Conservation (phyloP, 345 rosid genomes). For the Clarkia xantiana region DNA sequence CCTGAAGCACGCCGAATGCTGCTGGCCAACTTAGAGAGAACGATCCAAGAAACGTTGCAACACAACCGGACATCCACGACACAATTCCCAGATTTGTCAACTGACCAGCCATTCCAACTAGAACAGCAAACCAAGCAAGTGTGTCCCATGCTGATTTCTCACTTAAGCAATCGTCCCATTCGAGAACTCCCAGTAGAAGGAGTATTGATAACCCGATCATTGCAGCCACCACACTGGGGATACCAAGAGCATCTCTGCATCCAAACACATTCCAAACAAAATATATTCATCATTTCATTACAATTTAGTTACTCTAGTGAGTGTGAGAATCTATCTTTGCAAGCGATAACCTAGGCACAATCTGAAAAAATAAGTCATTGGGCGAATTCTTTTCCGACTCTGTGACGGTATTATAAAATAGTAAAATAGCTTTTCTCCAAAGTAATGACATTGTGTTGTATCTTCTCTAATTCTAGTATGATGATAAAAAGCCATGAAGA, state of each 20-base stretch:
- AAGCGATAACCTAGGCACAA: slow-evolving; percentile 1
- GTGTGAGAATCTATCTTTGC: slow-evolving; percentile 14
- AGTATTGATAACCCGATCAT: slow-evolving; percentile 88
- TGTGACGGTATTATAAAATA: background rate
- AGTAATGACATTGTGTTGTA: too few species aligned
- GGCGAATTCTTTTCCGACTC: too few species aligned
- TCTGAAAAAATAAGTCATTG: slow-evolving; percentile 3
- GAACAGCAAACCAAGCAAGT: slow-evolving; percentile 82
- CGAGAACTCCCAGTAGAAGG: slow-evolving; percentile 75
- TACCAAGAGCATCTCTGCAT: slow-evolving; percentile 60
- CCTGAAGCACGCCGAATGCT: slow-evolving; percentile 77
- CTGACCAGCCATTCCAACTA: slow-evolving; percentile 95
- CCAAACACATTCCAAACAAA: slow-evolving; percentile 7
- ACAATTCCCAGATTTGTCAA: slow-evolving; percentile 80
- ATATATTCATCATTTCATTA: too few species aligned
- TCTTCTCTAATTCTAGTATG: background rate
- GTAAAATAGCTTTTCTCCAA: slow-evolving; percentile 5
- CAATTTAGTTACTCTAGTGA: too few species aligned
- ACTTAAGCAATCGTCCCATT: slow-evolving; percentile 91
- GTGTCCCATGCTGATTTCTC: slow-evolving; percentile 99
- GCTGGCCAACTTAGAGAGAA: slow-evolving; percentile 85
- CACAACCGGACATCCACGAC: slow-evolving; percentile 72
- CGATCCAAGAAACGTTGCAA: slow-evolving; percentile 50
- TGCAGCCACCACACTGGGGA: slow-evolving; percentile 93
- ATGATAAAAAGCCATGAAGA: background rate